Evolutionary conservation across 2,329 filamentous ascomycete genomes (phyloP), one percentile per base, ranked within the genome.

Genomic region (Trichoderma lentiforme): DNA sequence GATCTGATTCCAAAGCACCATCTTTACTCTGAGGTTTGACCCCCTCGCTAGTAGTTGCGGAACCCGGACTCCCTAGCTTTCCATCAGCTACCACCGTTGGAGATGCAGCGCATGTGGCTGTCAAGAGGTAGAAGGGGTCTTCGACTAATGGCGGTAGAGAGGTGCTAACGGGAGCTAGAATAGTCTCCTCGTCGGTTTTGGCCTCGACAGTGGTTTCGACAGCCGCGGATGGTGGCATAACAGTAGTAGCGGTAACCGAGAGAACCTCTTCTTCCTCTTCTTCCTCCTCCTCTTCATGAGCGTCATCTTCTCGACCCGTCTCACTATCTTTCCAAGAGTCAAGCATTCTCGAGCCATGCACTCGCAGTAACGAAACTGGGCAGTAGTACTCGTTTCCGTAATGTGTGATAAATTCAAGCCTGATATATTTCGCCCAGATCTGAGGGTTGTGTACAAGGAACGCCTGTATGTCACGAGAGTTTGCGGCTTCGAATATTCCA

Each of bases 341-440:
- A 77, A 98, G 89, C 90, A 99, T 92, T 85, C 97, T 96, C 0
- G 95, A 97, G 7, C 96, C 96, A 81, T 99, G 96, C 6, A 99
- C 92, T 70, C 96, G 90, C 68, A 99, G 85, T 21, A 99, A 83
- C 73, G 95, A 98, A 18, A 99, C 85, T 0, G 96, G 96, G 78
- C 96, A 99, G 80, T 97, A 99, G 80, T 93, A 99, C 80, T 99
- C 96, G 76, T 95, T 97, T 9, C 96, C 96, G 80, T 95, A 99
- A 80, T 99, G 95, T 5, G 90, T 94, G 63, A 98, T 81, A 74
- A 98, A 96, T 79, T 99, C 96, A 72, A 99, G 90, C 28, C 94
- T 90, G 56, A 99, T 82, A 82, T 98, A 99, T 74, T 95, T 91
- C 57, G 96, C 95, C 92, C 94, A 99, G 62, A 98, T 98, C 73